Base-by-base conservation (phyloP, 331 rosid genomes). In the Spiraea crenata region DNA sequence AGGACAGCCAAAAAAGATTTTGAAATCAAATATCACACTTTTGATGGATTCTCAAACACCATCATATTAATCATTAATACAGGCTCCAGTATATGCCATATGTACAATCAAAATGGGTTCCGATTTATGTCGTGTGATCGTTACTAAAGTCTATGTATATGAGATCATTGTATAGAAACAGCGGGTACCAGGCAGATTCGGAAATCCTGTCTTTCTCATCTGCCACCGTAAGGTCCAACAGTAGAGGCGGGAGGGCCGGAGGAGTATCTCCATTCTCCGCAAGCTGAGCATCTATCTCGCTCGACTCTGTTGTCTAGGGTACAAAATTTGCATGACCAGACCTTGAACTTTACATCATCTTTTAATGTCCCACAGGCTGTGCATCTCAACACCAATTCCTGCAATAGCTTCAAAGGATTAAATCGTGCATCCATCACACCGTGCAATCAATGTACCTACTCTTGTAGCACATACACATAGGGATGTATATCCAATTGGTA, bases 281-380 rank as follows among this genome's bases (percentile, higher is more conserved):
- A 82, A 65, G 83, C 84, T 47, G 81, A 59, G 82, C 92, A 85
- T 80, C 84, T 84, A 48, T 78, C 92, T 12, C 17, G 13, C 59
- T 70, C 80, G 67, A 63, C 77, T 63, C 46, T 74, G 82, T 87
- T 87, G 67, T 76, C 78, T 15, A 80, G 79, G 5, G 87, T 85
- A 76, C 89, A 87, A 74, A 82, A 82, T 81, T 87, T 87, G 80
- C 88, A 82, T 37, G 79, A 75, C 92, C 92, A 87, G 45, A 75
- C 69, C 69, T 75, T 80, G 16, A 15, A 77, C 68, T 77, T 81
- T 10, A 65, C 57, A 4, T 14, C 65, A 19, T 35, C 73, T 77
- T 64, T 81, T 11, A 9, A 19, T 31, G 75, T 75, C 71, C 81
- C 79, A 38, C 87, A 86, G 69, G 87, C 89, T 65, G 81, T 78